Conservation (phyloP, 345 rosid species). For the Pseudoturritis turrita region DNA sequence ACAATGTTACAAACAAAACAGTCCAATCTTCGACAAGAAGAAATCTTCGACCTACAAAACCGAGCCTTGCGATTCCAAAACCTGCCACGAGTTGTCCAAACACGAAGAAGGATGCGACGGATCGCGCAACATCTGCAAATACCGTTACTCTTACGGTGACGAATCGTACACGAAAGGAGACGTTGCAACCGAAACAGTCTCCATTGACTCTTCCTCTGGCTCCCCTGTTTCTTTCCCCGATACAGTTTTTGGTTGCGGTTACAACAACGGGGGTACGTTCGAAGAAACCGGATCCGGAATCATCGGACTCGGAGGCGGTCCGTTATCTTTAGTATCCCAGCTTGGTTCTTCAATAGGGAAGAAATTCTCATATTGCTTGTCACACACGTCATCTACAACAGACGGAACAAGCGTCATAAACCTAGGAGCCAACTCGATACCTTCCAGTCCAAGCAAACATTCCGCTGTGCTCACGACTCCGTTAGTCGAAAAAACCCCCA, state of each 20-base stretch:
- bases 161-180: slow-evolving; percentile 37
- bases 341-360: slow-evolving; percentile 29
- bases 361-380: slow-evolving; percentile 59
- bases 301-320: slow-evolving; percentile 61
- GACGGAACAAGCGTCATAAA: slow-evolving; percentile 37
- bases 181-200: slow-evolving; percentile 41
- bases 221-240: slow-evolving; percentile 18
- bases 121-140: slow-evolving; percentile 28
- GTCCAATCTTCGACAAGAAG: slow-evolving; percentile 21
- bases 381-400: slow-evolving; percentile 26
- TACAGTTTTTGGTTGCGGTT: slow-evolving; percentile 52
- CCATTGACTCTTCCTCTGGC: slow-evolving; percentile 20
- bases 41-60: slow-evolving; percentile 30
- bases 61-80: slow-evolving; percentile 8
- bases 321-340: slow-evolving; percentile 50
- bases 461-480: slow-evolving; percentile 36
- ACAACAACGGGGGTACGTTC: slow-evolving; percentile 39
- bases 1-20: slow-evolving; percentile 26
- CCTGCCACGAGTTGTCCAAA: slow-evolving; percentile 3
- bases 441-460: slow-evolving; percentile 15
- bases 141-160: slow-evolving; percentile 48
- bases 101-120: slow-evolving; percentile 24
- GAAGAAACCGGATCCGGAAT: slow-evolving; percentile 49
- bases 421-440: slow-evolving; percentile 37
- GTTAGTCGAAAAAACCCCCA: slow-evolving; percentile 26